Conservation (phyloP, 495 filamentous ascomycete genomes). For the Annulohypoxylon maeteangense region DNA sequence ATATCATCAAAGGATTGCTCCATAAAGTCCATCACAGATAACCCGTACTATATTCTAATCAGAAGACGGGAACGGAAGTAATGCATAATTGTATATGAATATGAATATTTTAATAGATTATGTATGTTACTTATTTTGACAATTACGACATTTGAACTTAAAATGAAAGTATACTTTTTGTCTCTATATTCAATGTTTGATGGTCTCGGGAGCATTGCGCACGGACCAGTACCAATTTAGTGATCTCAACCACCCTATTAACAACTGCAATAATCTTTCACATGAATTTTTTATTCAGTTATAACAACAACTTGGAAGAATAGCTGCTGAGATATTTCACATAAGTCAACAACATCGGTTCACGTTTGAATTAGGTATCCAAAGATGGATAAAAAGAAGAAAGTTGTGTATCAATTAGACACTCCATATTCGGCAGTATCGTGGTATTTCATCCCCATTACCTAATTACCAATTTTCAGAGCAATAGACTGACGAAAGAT, state of each 20-base stretch:
- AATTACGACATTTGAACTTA: too few relatives aligned
- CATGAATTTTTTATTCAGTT: background rate
- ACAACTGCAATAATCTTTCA: too few relatives aligned
- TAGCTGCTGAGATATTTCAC: background rate
- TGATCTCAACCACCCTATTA: too few relatives aligned
- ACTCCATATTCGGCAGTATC: constrained; percentile 52
- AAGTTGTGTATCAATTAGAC: constrained; percentile 55
- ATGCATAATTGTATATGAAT: background rate
- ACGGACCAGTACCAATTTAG: background rate
- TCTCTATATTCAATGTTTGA: too few relatives aligned
- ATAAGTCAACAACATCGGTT: background rate
- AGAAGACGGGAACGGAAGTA: background rate
- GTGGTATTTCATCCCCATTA: constrained; percentile 44
- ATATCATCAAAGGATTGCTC: constrained; percentile 28
- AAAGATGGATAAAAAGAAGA: constrained; percentile 53
- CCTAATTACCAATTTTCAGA: background rate
- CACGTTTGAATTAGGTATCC: background rate
- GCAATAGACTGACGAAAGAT: background rate
- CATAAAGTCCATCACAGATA: constrained; percentile 27
- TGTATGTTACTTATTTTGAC: background rate
- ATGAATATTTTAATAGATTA: too few relatives aligned
- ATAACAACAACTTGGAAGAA: background rate
- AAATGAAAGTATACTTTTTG: too few relatives aligned
- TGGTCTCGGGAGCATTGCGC: background rate
- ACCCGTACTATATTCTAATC: background rate